Evolutionary conservation across 1,284 basidiomycete genomes (phyloP).

Genomic region (Leccinum proximum): DNA sequence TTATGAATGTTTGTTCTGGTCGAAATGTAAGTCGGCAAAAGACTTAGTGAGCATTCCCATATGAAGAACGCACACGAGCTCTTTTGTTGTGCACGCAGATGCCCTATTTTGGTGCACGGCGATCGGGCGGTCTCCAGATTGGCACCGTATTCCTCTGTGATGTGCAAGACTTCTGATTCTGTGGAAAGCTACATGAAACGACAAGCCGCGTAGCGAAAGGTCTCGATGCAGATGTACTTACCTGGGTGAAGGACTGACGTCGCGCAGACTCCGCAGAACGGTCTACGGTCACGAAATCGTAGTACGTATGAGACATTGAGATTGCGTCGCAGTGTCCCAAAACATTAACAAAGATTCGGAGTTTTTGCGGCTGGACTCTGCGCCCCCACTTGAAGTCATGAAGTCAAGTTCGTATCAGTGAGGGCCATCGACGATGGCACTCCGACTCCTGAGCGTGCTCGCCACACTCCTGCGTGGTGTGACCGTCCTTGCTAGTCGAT

Average conservation of each 20-base stretch:
- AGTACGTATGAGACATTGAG: too few relatives aligned
- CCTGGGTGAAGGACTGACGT: background rate
- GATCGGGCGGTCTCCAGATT: background rate
- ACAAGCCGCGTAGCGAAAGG: background rate
- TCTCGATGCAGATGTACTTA: background rate
- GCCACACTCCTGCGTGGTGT: constrained; percentile 40
- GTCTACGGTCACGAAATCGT: too few relatives aligned
- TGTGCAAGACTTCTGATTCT: background rate
- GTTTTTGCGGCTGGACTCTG: too few relatives aligned
- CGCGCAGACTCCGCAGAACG: background rate
- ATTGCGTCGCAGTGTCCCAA: too few relatives aligned
- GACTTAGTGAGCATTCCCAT: too few relatives aligned
- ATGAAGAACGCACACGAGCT: constrained; percentile 7
- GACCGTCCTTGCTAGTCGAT: constrained; percentile 38
- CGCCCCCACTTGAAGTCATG: too few relatives aligned
- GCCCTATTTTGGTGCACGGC: background rate
- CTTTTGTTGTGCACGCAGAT: constrained; percentile 1
- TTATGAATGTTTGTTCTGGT: constrained; percentile 2
- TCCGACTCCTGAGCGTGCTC: constrained; percentile 44
- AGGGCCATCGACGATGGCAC: constrained; percentile 40
- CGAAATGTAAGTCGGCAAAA: background rate
- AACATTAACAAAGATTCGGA: too few relatives aligned
- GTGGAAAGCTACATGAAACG: background rate
- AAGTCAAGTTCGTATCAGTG: constrained; percentile 30
- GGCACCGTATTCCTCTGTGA: background rate